phyloP scores from a whole-genome alignment of 768 basidiomycete genomes.

The Lentinula detonsa region DNA sequence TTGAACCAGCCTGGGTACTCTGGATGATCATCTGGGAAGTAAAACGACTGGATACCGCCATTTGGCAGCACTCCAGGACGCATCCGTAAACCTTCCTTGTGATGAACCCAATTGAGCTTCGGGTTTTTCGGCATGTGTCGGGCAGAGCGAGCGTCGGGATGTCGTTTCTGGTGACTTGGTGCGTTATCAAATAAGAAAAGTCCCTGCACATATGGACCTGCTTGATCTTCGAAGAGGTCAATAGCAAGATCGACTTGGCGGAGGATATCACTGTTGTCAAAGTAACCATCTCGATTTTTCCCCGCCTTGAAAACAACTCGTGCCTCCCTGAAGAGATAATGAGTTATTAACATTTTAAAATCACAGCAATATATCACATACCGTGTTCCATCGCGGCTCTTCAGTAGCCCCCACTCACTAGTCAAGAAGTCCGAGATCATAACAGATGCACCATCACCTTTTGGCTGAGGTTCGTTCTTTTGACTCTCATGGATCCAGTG shows the following conservation, averaged over 20 bases:
- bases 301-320: constrained; percentile 16
- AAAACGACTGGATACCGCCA: constrained; percentile 21
- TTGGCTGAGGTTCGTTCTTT: constrained; percentile 15
- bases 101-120: constrained; percentile 6
- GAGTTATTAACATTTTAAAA: not conserved
- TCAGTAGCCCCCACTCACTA: constrained; percentile 17
- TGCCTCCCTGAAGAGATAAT: constrained; percentile 9
- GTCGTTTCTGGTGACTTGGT: constrained; percentile 19
- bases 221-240: constrained; percentile 11
- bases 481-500: constrained; percentile 14
- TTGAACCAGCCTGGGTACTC: constrained; percentile 27
- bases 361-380: not conserved
- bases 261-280: constrained; percentile 11
- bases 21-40: constrained; percentile 23
- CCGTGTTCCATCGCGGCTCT: not conserved
- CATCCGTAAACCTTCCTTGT: constrained; percentile 11
- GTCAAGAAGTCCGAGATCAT: constrained; percentile 26
- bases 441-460: constrained; percentile 23
- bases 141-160: constrained; percentile 21
- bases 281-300: constrained; percentile 14
- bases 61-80: constrained; percentile 14
- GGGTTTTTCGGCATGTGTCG: constrained; percentile 20
- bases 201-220: not conserved
- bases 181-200: constrained; percentile 7
- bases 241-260: constrained; percentile 12